Percentiles rank a stretch among this genome's conserved stretches.
Conservation (phyloP, 345 rosid genomes). For the Euphorbia peplus region DNA sequence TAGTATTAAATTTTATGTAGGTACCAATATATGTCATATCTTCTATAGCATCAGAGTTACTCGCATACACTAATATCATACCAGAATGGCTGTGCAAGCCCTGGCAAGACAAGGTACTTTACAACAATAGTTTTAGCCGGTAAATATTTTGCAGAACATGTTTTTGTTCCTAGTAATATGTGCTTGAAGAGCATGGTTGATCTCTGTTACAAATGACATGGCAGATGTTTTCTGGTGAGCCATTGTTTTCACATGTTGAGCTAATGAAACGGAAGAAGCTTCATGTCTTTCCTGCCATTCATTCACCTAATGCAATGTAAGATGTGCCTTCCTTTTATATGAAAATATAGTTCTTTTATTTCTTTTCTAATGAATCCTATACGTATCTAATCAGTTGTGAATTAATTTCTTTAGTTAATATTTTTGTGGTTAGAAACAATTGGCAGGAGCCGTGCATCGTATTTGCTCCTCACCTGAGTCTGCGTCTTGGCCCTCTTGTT, state of each 20-base stretch:
- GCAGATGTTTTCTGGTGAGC: slow-evolving; percentile 80
- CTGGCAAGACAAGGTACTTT: slow-evolving; percentile 73
- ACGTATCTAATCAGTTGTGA: not conserved
- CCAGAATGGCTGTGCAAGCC: slow-evolving; percentile 87
- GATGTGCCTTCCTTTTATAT: slow-evolving; percentile 21
- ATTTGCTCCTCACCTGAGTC: slow-evolving; percentile 73
- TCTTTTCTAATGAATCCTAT: not conserved
- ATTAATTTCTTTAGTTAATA: slow-evolving; percentile 17
- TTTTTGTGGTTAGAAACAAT: slow-evolving; percentile 42
- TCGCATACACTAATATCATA: slow-evolving; percentile 62
- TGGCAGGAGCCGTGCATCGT: slow-evolving; percentile 89
- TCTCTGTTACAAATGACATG: slow-evolving; percentile 30
- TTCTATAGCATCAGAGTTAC: slow-evolving; percentile 68
- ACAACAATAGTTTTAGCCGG: slow-evolving; percentile 15
- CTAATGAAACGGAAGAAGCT: slow-evolving; percentile 59
- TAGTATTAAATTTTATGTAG: slow-evolving; percentile 31
- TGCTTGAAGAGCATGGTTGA: not conserved
- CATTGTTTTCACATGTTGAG: slow-evolving; percentile 61
- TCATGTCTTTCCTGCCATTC: slow-evolving; percentile 62
- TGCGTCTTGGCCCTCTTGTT: slow-evolving; percentile 78
- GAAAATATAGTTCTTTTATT: not conserved
- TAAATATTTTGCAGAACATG: not conserved
- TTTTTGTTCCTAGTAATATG: not conserved
- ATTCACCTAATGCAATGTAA: slow-evolving; percentile 73
- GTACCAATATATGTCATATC: slow-evolving; percentile 79